Base-by-base conservation (phyloP, 345 rosid genomes). In the Turritis glabra region DNA sequence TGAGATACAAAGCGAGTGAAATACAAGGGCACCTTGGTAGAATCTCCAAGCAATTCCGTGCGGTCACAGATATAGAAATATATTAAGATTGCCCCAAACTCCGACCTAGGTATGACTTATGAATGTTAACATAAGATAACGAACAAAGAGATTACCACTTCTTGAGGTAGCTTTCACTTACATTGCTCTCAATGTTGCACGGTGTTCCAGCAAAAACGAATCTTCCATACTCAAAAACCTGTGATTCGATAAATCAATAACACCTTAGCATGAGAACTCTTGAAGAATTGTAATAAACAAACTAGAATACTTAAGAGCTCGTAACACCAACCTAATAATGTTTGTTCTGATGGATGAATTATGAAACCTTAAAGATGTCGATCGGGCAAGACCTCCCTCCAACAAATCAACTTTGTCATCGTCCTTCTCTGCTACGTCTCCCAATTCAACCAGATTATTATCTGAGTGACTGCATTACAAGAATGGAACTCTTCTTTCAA, bases 201-300 rank as follows among this genome's bases (percentile, higher is more conserved):
- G 90, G 71, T 95, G 86, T 88, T 95, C 98, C 71, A 92, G 86
- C 86, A 95, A 83, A 86, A 95, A 92, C 50, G 94, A 72, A 37
- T 92, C 97, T 18, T 95, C 99, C 98, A 95, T 85, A 35, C 88
- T 82, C 84, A 92, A 79, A 74, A 95, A 95, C 87, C 99, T 95
- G 51, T 22, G 23, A 18, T 38, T 26, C n/a, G 0, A 57, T 40
- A 21, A 56, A 47, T 22, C 46, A 48, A 15, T 48, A 23, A 71
- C 33, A 62, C 59, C n/a, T 8, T 46, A 69, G 51, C 71, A 54
- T 63, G 66, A 70, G 71, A 53, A 19, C 59, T 43, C 8, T 35
- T 69, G 33, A 55, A 63, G 59, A 41, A 2, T 3, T 22, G 4
- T 69, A 43, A 12, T 41, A 52, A 41, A 32, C 15, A 58, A 68